Base-by-base conservation (phyloP, 2,329 filamentous ascomycete species). In the Stagonosporopsis cucurbitacearum region DNA sequence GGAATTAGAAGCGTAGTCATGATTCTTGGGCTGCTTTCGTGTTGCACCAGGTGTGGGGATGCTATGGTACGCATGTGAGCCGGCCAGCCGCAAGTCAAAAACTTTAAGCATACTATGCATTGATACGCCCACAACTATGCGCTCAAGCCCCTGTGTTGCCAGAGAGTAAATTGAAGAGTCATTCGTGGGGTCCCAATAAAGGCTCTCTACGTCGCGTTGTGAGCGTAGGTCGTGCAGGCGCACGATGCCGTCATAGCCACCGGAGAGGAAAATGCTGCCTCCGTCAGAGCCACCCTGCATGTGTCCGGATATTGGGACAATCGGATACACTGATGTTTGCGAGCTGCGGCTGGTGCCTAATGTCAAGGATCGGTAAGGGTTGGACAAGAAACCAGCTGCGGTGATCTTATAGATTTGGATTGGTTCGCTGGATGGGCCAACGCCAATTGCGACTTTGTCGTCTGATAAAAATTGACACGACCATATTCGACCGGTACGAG, bases 181-280 rank as follows among this genome's bases (percentile, higher is more conserved):
- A 61, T 88, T 85, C 3, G 84, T 82, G 1, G 79, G 76, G 63
- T 88, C 85, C 61, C 72, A 71, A 67, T 82, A 88, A 13, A 75
- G 74, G n/a, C 73, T 71, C 49, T 83, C 81, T 40, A 77, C 80
- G 12, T 76, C 71, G 19, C 73, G 68, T 2, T 79, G 76, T 1
- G 82, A 82, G 32, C 86, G 83, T 51, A 87, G 71, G 62, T 89
- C 86, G 65, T 88, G 85, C 6, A 88, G 78, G 62, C 84, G 79
- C 6, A 75, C 76, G 35, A 80, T 75, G 11, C 84, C 83, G 65
- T 87, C 84, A 47, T 84, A 84, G 68, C 84, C 85, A 8, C 85
- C 85, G 28, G 83, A 82, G 2, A 88, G 73, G 55, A 88, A 87
- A 0, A 84, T 71, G 42, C 84, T 73, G 2, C 82, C 81, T 4